Conservation (phyloP, 164 flowering plant species). For the Houttuynia cordata region DNA sequence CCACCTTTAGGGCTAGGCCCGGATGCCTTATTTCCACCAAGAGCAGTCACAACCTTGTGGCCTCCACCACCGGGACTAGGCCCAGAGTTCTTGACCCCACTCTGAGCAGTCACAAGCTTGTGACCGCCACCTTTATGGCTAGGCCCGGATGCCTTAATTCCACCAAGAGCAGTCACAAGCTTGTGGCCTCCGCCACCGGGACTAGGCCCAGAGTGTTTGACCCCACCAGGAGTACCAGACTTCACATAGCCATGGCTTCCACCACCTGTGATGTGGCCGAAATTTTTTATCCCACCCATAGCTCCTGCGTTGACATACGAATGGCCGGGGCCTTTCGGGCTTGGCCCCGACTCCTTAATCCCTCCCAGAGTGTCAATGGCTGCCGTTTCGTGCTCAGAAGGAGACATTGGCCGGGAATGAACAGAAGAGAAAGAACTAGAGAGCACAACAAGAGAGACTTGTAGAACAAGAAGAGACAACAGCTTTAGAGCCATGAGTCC, state of each 20-base stretch:
- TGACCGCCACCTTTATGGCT: too few relatives aligned
- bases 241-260: neutral
- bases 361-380: neutral
- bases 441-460: neutral
- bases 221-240: neutral
- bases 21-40: neutral
- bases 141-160: neutral
- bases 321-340: conserved; percentile 3
- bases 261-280: neutral
- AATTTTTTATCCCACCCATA: neutral
- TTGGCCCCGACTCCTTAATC: conserved; percentile 1
- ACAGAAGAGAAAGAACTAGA: neutral
- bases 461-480: neutral
- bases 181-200: neutral
- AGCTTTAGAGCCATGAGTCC: neutral
- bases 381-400: neutral
- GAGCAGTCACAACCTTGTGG: too few relatives aligned
- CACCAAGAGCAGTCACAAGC: too few relatives aligned
- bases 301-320: neutral
- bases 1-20: conserved; percentile 1
- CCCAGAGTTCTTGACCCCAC: too few relatives aligned
- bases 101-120: too few relatives aligned
- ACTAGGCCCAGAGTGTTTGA: conserved; percentile 1
- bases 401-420: neutral
- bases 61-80: too few relatives aligned